Conservation (phyloP, 768 basidiomycete genomes). For the Pulveroboletus sp. region DNA sequence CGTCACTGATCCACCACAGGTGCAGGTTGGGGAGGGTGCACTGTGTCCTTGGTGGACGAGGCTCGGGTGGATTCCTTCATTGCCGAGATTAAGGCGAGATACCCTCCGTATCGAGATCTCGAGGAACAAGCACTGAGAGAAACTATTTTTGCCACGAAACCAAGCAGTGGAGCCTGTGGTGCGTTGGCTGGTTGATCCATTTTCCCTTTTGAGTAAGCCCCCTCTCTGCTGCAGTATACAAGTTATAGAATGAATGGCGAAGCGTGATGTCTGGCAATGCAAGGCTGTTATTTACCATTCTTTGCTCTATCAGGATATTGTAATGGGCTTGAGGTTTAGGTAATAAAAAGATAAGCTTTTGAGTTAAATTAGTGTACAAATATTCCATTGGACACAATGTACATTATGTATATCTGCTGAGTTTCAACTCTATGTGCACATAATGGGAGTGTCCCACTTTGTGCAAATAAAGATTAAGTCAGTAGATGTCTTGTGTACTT, state of each 20-base stretch:
- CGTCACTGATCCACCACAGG: slow-evolving; percentile 37
- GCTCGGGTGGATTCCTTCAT: slow-evolving; percentile 62
- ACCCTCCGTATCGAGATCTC: slow-evolving; percentile 60
- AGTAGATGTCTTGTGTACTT: too few species aligned
- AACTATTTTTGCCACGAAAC: slow-evolving; percentile 79
- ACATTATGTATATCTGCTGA: too few species aligned
- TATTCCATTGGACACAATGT: too few species aligned
- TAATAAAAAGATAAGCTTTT: too few species aligned
- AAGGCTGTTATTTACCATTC: not conserved
- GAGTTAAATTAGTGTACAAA: too few species aligned
- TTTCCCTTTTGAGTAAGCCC: not conserved
- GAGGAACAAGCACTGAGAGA: slow-evolving; percentile 55
- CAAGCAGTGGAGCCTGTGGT: slow-evolving; percentile 82
- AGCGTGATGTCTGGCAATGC: not conserved
- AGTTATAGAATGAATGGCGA: slow-evolving; percentile 19
- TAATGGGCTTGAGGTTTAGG: too few species aligned
- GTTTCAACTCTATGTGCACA: too few species aligned
- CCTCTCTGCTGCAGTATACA: slow-evolving; percentile 21
- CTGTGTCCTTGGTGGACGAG: slow-evolving; percentile 75
- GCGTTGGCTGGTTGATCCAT: slow-evolving; percentile 27
- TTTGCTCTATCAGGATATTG: not conserved
- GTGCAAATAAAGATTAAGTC: too few species aligned
- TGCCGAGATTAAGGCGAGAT: slow-evolving; percentile 50
- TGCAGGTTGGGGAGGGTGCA: slow-evolving; percentile 91
- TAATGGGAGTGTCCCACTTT: too few species aligned